These are phyloP conservation scores for Sporormia fimetaria DNA, from an alignment of 495 filamentous ascomycete genomes.

Conservation along the genomic window DNA sequence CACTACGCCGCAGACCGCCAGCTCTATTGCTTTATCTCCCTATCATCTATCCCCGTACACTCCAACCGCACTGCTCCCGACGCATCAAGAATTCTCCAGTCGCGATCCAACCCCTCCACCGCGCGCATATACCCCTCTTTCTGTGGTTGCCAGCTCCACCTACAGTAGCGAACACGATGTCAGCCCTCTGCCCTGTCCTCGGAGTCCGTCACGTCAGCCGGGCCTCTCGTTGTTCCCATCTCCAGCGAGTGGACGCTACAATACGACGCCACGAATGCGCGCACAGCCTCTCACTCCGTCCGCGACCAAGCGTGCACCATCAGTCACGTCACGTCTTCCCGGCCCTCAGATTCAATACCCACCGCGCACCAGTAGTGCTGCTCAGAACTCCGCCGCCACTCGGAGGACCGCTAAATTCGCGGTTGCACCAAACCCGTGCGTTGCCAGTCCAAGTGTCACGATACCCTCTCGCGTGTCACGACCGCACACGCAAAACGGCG, in stretches of 20 bases:
- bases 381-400: too few species aligned
- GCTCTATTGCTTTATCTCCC: conserved; percentile 13
- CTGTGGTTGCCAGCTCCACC: background rate
- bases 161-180: background rate
- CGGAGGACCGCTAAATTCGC: too few species aligned
- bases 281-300: too few species aligned
- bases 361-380: too few species aligned
- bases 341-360: too few species aligned
- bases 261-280: too few species aligned
- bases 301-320: too few species aligned
- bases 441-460: too few species aligned
- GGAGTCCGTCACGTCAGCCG: background rate
- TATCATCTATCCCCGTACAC: conserved; percentile 14
- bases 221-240: too few species aligned
- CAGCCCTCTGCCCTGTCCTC: background rate
- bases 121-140: conserved; percentile 6
- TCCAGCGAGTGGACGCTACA: too few species aligned
- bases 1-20: conserved; percentile 17
- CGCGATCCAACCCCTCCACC: conserved; percentile 1
- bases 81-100: background rate
- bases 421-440: too few species aligned
- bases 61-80: conserved; percentile 15
- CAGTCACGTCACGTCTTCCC: too few species aligned
- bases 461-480: background rate
- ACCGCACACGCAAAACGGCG: conserved; percentile 3